Evolutionary conservation across 805 yeast genomes (phyloP).

Genomic region (Lipomyces japonicus): DNA sequence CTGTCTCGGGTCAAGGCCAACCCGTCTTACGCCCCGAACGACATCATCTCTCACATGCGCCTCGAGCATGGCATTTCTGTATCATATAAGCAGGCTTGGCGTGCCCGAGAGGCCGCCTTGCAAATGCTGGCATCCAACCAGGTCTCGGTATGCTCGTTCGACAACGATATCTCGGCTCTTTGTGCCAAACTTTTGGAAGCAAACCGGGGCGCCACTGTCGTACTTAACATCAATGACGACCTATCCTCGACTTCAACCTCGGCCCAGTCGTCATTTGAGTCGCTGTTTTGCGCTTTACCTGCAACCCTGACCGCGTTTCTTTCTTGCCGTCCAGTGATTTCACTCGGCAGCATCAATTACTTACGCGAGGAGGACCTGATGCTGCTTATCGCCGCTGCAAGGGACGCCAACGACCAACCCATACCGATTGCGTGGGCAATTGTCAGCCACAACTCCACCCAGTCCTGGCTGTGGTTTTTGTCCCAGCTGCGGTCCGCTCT

Average conservation of each 20-base stretch:
- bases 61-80: slow-evolving; percentile 11
- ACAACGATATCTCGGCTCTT: too few relatives aligned
- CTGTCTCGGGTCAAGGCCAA: slow-evolving; percentile 1
- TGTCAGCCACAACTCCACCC: slow-evolving; percentile 3
- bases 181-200: too few relatives aligned
- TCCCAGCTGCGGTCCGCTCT: slow-evolving; percentile 8
- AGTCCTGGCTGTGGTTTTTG: slow-evolving; percentile 17
- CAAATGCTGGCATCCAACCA: slow-evolving; percentile 4
- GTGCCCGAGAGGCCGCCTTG: slow-evolving; percentile 21
- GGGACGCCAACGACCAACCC: slow-evolving; percentile 20
- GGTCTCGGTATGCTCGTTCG: not conserved
- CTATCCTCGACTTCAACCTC: not conserved
- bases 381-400: slow-evolving; percentile 12
- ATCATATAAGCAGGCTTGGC: slow-evolving; percentile 26
- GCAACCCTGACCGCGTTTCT: slow-evolving; percentile 8
- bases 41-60: slow-evolving; percentile 13
- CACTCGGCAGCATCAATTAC: slow-evolving; percentile 14
- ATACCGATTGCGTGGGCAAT: slow-evolving; percentile 17
- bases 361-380: slow-evolving; percentile 10
- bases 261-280: slow-evolving; percentile 7
- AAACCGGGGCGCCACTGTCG: not conserved
- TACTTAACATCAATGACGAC: not conserved
- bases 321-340: slow-evolving; percentile 14
- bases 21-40: slow-evolving; percentile 11
- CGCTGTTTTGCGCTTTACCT: slow-evolving; percentile 21